phyloP scores from a whole-genome alignment of 148 eudicot genomes.

The Spergularia bocconei region DNA sequence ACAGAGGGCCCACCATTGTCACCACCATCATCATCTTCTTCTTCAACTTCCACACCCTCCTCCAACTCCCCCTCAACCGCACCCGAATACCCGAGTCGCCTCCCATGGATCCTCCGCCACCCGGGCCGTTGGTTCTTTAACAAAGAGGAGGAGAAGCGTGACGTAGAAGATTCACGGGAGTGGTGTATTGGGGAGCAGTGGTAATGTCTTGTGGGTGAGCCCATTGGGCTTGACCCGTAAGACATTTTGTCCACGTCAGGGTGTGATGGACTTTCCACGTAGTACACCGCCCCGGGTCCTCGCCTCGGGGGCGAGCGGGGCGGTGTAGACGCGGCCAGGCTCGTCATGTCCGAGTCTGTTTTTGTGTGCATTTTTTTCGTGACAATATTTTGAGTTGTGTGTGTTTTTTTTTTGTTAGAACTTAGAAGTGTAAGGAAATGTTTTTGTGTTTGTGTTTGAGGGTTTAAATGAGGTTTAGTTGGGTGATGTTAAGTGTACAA shows the following conservation, averaged over 20 bases:
- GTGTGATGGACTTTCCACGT: conserved; percentile 79
- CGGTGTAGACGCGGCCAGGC: conserved; percentile 58
- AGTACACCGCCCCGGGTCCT: conserved; percentile 56
- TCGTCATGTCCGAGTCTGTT: conserved; percentile 78
- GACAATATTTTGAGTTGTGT: not conserved
- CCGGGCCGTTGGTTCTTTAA: conserved; percentile 29
- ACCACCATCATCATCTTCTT: conserved; percentile 26
- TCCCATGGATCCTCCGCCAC: conserved; percentile 45
- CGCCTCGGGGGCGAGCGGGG: conserved; percentile 47
- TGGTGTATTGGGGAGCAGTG: conserved; percentile 80
- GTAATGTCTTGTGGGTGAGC: conserved; percentile 55
- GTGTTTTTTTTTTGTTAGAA: not conserved
- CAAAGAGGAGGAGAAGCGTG: conserved; percentile 56
- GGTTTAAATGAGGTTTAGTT: not conserved
- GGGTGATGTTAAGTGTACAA: not conserved
- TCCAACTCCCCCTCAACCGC: conserved; percentile 29
- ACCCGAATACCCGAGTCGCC: conserved; percentile 17
- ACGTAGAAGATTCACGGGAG: conserved; percentile 74
- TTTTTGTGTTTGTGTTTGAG: not conserved
- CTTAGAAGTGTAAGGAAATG: not conserved
- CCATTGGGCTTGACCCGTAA: conserved; percentile 51
- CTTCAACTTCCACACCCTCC: conserved; percentile 16
- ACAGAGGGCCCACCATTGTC: conserved; percentile 24
- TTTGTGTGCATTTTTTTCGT: conserved; percentile 53
- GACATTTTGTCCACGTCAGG: conserved; percentile 58